Conservation (phyloP, 2,329 filamentous ascomycete species). For the Tolypocladium endophyticum region DNA sequence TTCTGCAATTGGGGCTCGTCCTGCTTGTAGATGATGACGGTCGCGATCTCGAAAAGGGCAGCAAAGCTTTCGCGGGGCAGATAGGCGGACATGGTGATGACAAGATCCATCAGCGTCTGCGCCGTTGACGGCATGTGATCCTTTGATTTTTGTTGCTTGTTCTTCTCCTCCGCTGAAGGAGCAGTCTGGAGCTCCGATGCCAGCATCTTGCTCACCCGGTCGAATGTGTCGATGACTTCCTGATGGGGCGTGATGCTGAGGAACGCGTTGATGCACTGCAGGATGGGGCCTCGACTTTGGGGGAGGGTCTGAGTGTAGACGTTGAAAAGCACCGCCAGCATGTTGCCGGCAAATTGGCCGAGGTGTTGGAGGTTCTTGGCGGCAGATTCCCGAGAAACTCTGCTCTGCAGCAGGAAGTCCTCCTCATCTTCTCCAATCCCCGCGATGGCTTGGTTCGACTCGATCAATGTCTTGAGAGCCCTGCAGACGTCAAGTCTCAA, state of each 20-base stretch:
- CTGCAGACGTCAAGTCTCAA: conserved; percentile 80
- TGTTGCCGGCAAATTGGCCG: conserved; percentile 68
- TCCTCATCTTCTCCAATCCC: conserved; percentile 58
- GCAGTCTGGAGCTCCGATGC: conserved; percentile 54
- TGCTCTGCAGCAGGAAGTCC: conserved; percentile 64
- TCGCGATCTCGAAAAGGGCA: conserved; percentile 76
- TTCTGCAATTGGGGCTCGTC: conserved; percentile 91
- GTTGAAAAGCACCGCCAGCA: conserved; percentile 96
- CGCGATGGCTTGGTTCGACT: conserved; percentile 78
- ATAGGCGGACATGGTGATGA: conserved; percentile 93
- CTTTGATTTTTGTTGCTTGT: conserved; percentile 49
- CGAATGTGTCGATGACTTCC: conserved; percentile 81
- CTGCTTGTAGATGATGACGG: conserved; percentile 68
- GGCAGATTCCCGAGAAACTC: conserved; percentile 66
- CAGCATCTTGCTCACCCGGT: conserved; percentile 75
- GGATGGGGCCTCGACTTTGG: conserved; percentile 79
- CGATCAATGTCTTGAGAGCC: conserved; percentile 74
- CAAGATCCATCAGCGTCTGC: conserved; percentile 91
- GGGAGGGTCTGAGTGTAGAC: conserved; percentile 95
- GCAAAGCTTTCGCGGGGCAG: conserved; percentile 78
- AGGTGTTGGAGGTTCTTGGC: conserved; percentile 75
- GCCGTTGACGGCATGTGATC: conserved; percentile 82
- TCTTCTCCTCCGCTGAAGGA: conserved; percentile 46
- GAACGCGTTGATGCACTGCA: conserved; percentile 92
- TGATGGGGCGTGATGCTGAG: conserved; percentile 71